Percentiles rank a stretch among this genome's conserved stretches.
These are phyloP conservation scores for Vigna radiata DNA, from an alignment of 306 rosid genomes.

Conservation along the genomic window DNA sequence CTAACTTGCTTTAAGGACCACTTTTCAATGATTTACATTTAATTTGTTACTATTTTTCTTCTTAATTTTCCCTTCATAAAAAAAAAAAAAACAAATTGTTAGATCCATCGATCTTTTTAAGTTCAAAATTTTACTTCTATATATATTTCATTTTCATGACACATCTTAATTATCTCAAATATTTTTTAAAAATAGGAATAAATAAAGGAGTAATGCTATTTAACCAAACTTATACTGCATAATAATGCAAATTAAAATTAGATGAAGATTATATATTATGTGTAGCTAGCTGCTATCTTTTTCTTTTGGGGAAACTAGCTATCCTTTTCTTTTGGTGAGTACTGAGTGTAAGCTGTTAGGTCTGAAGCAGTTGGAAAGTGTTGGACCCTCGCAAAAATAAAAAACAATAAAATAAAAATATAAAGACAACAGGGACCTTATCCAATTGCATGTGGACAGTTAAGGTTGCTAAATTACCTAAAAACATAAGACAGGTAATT, in stretches of 20 bases:
- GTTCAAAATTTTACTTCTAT: neutral
- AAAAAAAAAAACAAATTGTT: neutral
- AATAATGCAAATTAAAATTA: constrained; percentile 32
- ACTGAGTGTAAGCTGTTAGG: constrained; percentile 33
- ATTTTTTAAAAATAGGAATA: neutral
- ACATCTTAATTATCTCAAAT: neutral
- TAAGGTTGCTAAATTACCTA: constrained; percentile 28
- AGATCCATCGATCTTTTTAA: neutral
- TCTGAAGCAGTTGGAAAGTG: constrained; percentile 45
- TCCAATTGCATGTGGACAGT: constrained; percentile 42
- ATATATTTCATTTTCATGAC: neutral
- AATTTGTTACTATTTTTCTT: neutral
- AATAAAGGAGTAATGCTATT: neutral
- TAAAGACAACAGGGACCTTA: constrained; percentile 5
- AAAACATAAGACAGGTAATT: constrained; percentile 34
- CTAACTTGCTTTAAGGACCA: constrained; percentile 38
- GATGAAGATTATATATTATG: neutral
- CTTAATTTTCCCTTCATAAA: no score
- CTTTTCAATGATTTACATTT: constrained; percentile 30
- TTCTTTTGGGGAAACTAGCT: neutral
- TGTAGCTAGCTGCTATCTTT: constrained; percentile 3
- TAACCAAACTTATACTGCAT: constrained; percentile 3
- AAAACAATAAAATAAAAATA: neutral
- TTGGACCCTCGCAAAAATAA: neutral
- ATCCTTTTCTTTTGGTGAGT: constrained; percentile 6